Evolutionary conservation across 257 asterid species (phyloP).

Genomic region (Linderniella brevidens): DNA sequence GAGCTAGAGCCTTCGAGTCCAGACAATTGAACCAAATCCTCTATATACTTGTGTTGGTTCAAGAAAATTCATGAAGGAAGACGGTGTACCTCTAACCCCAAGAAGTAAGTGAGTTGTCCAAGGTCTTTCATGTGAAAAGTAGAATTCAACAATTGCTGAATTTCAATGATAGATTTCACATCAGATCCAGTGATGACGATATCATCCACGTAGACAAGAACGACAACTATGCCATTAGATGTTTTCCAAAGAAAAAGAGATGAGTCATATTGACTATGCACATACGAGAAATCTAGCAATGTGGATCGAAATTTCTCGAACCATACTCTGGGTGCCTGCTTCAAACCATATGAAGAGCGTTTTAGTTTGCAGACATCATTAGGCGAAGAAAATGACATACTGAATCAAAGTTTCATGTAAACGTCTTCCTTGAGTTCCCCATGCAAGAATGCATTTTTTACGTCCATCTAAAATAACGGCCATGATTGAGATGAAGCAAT

Average conservation of each 20-base stretch:
- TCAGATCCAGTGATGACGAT: not conserved
- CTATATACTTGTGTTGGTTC: too few species aligned
- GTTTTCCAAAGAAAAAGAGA: not conserved
- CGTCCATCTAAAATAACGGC: conserved; percentile 1
- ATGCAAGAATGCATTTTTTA: conserved; percentile 3
- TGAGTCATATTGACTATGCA: too few species aligned
- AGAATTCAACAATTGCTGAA: not conserved
- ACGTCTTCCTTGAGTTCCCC: not conserved
- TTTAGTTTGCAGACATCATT: not conserved
- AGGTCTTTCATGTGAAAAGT: too few species aligned
- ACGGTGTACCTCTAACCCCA: not conserved
- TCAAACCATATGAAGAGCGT: not conserved
- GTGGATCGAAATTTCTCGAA: too few species aligned
- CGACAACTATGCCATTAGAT: too few species aligned
- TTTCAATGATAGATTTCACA: not conserved
- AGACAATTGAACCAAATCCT: too few species aligned
- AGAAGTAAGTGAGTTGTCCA: not conserved
- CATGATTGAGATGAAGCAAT: conserved; percentile 1
- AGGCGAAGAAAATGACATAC: not conserved
- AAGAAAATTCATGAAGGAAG: not conserved
- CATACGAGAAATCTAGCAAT: too few species aligned
- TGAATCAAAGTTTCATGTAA: not conserved
- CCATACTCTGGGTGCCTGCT: conserved; percentile 3
- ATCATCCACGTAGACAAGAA: not conserved
- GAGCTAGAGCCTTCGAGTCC: too few species aligned